Base-by-base conservation (phyloP, 2,329 filamentous ascomycete genomes). In the Botrytis pseudocinerea region DNA sequence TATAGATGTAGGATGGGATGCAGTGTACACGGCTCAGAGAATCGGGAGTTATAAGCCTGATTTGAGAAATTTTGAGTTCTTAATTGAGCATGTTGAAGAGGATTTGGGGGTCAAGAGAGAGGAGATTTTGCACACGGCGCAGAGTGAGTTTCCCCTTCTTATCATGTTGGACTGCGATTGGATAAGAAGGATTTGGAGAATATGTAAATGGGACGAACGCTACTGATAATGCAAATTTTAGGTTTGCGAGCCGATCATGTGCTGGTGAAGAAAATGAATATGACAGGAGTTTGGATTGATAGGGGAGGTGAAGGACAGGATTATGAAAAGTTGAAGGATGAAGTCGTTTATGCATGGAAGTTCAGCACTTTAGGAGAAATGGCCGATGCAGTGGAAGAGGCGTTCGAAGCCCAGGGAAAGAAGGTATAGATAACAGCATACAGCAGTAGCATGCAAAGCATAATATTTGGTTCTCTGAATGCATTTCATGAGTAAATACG, bases 71-170 rank as follows among this genome's bases (percentile, higher is more conserved):
- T 32, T 32, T 32, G 32, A 32, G 32, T 32, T 32, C 4, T 32
- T 32, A 4, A 32, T 32, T 32, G 32, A 32, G 32, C 32, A 32
- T 32, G 32, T 32, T 32, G 32, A 32, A 32, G 2, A 32, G 32
- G 32, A 32, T 32, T 32, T 32, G 32, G 32, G 32, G 0, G 79
- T 91, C 0, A 81, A 83, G 66, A 88, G 87, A 76, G 82, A 82
- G 0, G 80, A 87, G 76, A 84, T 93, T 12, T 78, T 92, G 71
- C 89, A 91, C 82, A 90, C 89, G n/a, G 91, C 91, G 25, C 90
- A 93, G 66, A 82, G 91, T 89, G 74, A 85, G 69, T 71, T n/a
- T 64, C 1, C 9, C 16, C 28, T 69, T 20, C 32, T 25, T 28
- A 18, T 42, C 22, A 35, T 25, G n/a, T 62, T 20, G 7, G 32